phyloP scores from a whole-genome alignment of 192 early-diverging fungal genomes.

The Helicostylum pulchrum region DNA sequence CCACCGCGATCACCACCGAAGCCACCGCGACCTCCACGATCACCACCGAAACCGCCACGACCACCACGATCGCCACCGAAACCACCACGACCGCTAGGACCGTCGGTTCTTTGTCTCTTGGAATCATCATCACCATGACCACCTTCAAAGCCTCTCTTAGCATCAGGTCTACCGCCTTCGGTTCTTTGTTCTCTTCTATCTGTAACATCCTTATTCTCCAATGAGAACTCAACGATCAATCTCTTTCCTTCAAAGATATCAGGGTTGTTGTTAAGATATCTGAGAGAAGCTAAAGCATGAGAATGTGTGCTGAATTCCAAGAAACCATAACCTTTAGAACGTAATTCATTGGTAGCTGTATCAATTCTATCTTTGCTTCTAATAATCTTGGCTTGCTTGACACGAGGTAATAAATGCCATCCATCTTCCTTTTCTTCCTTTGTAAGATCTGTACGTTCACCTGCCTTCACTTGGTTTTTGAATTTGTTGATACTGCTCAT shows the following conservation, averaged over 20 bases:
- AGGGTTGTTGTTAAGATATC: slow-evolving; percentile 86
- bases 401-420: slow-evolving; percentile 57
- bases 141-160: not conserved
- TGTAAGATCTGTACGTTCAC: slow-evolving; percentile 49
- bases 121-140: not conserved
- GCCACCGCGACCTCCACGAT: not conserved
- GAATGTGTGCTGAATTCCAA: slow-evolving; percentile 85
- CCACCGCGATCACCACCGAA: slow-evolving; percentile 9
- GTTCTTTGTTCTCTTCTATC: slow-evolving; percentile 13
- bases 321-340: slow-evolving; percentile 90
- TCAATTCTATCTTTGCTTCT: slow-evolving; percentile 79
- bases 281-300: slow-evolving; percentile 88
- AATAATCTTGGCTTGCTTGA: slow-evolving; percentile 82
- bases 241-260: slow-evolving; percentile 58
- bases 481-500: slow-evolving; percentile 68
- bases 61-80: slow-evolving; percentile 7
- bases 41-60: slow-evolving; percentile 12
- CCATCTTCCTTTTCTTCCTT: slow-evolving; percentile 61
- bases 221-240: slow-evolving; percentile 87
- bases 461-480: slow-evolving; percentile 69
- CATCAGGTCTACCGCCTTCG: not conserved
- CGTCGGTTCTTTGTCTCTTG: not conserved
- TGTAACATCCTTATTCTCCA: slow-evolving; percentile 65
- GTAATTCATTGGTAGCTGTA: slow-evolving; percentile 56
- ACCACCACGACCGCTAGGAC: not conserved